Evolutionary conservation across 1,284 basidiomycete species (phyloP), one percentile per base, ranked within the genome.

Genomic region (Prillingera fragicola): DNA sequence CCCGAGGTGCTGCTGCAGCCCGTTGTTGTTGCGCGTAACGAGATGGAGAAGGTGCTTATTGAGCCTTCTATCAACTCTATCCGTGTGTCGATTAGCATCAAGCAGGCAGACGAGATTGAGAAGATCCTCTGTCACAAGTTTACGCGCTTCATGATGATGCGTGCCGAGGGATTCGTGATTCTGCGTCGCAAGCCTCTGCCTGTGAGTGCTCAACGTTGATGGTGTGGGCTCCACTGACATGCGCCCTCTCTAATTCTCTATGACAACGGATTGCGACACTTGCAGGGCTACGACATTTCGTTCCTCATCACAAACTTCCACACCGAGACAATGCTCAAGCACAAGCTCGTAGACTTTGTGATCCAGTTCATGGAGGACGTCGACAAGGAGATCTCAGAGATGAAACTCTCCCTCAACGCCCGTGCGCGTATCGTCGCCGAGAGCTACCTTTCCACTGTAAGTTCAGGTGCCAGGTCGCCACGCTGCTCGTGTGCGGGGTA

Each of bases 301-400:
- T 99, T 99, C 78, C 76, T 99, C 54, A 95, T 99, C 68, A 97
- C 95, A 46, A 97, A 97, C 72, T 84, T 84, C 52, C 91, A 98
- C 69, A 82, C 90, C 19, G 94, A 98, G 69, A 87, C 87, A 3
- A 95, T 99, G 91, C 77, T 97, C 58, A 98, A 98, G 75, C 92
- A 98, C 74, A 98, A 97, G 76, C 84, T 99, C 43, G 95, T 99
- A 33, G 95, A 99, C 74, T 99, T 99, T 73, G 95, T 99, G 73
- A 96, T 97, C 57, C 89, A 98, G 85, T 96, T 97, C 69, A 97
- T 97, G 92, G 91, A 97, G 67, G 91, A 97, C 61, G 91, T 97
- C 24, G 75, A 77, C 63, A 73, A 75, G 63, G 76, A 78, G 61
- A 76, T 78, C 44, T 74, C 72, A n/a, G 78, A 80, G 58, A 78